Base-by-base conservation (phyloP, 306 rosid genomes). In the Quercus wislizeni region DNA sequence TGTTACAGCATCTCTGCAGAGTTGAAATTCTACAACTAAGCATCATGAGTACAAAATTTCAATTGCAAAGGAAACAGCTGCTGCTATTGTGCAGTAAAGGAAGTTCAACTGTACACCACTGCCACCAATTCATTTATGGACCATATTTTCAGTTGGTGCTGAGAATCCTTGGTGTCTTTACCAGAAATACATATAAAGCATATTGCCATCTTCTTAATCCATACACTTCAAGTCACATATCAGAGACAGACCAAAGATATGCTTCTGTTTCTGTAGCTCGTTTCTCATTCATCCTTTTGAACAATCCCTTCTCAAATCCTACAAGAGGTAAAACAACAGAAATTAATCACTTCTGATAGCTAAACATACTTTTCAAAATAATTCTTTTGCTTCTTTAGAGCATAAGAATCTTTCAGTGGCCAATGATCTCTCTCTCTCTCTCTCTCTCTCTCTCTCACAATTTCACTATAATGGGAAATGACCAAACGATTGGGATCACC, bases 171-270 rank as follows among this genome's bases (percentile, higher is more conserved):
- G 4, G 4, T 13, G 69, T 49, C 43, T 23, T 63, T 63, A 28
- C 20, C 20, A 30, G 5, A 63, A 63, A 63, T 5, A 17, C n/a
- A 63, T 27, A 15, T 28, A 49, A 30, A 5, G 69, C 20, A 15
- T 1, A 63, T 14, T 28, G 75, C 28, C 51, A 71, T 23, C 19
- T 58, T 58, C 78, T 13, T 58, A n/a, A 17, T 19, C 23, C 3
- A 13, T n/a, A 71, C 5, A 4, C 62, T 57, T 80, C 80, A 80
- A 27, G 51, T 88, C 78, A 88, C 98, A 95, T 95, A 89, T 95
- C 99, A 49, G 99, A 84, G 46, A 92, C 94, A 12, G 96, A 95
- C 98, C 98, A 95, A 19, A 92, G 91, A 82, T 92, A 90, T 49
- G 99, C 99, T 85, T 95, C 99, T 73, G 74, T 87, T 69, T 95